Base-by-base conservation (phyloP, 1,139 yeast species). In the Geotrichum aggregatum region DNA sequence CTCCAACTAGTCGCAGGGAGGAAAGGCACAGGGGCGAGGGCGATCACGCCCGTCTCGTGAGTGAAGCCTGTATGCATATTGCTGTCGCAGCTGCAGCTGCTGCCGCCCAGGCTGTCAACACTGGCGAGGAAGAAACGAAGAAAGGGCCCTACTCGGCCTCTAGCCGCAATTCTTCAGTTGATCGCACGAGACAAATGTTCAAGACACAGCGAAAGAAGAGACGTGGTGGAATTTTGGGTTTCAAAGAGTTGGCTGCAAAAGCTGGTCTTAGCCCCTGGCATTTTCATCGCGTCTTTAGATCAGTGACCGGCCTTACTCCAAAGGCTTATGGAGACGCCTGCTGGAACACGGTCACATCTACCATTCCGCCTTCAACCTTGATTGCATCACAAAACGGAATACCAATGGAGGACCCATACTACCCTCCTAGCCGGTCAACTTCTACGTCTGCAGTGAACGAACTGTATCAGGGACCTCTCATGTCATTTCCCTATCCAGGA, bases 231-330 rank as follows among this genome's bases (percentile, higher is more conserved):
- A 89, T 87, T 11, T 72, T 87, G 45, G 96, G 96, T 0, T 87
- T 87, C 70, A 86, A 87, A 67, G 96, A 87, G 66, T 75, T 87
- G 65, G 96, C 95, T 6, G 84, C 88, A 16, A 85, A 87, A 64
- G 84, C 91, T 11, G 86, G 84, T 59, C 76, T 87, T 55, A 80
- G 87, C 22, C 95, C 96, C n/a, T 87, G 96, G 96, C 96, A 87
- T 70, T 87, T 87, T 68, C 96, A 87, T 71, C 74, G 96, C 52
- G 95, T 87, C 34, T 87, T 87, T 72, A 84, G 88, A 67, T 79
- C 84, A 40, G 88, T 87, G 54, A 85, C 95, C 14, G 91, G 92
- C 0, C 76, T 87, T 57, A 87, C 96, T 0, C 95, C 95, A 35
- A 86, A 87, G 71, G 84, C 87, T 5, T 87, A 87, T 62, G 96